Conservation (phyloP, 768 basidiomycete genomes). For the Xanthoconium purpureum region DNA sequence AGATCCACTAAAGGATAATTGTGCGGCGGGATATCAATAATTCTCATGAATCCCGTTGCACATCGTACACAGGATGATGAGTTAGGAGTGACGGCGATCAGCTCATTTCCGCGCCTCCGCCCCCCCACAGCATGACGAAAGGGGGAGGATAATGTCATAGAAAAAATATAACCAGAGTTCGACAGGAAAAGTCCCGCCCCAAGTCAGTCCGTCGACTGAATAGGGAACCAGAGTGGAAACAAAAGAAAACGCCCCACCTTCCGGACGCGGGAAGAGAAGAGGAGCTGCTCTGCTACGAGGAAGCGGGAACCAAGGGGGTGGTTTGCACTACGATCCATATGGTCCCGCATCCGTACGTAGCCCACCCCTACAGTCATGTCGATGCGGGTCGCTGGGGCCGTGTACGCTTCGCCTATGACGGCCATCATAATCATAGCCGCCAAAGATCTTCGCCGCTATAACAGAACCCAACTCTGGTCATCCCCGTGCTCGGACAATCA, state of each 20-base stretch:
- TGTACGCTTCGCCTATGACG: constrained; percentile 1
- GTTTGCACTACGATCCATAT: background rate
- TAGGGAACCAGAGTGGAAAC: constrained; percentile 5
- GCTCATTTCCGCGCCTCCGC: constrained; percentile 24
- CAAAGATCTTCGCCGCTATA: constrained; percentile 18
- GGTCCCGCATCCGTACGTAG: background rate
- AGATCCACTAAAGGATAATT: constrained; percentile 6
- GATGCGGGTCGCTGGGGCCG: constrained; percentile 14
- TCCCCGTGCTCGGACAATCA: constrained; percentile 11
- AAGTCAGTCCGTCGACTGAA: constrained; percentile 1
- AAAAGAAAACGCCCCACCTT: background rate
- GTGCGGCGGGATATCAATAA: constrained; percentile 1
- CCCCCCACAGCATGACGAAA: constrained; percentile 17
- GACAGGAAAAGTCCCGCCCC: background rate
- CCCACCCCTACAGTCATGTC: constrained; percentile 4
- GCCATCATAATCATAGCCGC: background rate
- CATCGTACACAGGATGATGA: constrained; percentile 10
- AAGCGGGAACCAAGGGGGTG: constrained; percentile 2
- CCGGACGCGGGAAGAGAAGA: constrained; percentile 1
- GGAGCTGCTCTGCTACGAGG: background rate
- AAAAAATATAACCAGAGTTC: background rate
- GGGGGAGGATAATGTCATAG: constrained; percentile 1
- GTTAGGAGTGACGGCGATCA: constrained; percentile 29
- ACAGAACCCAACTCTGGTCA: constrained; percentile 7
- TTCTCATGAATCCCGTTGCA: constrained; percentile 14